Conservation (phyloP, 805 yeast species). For the Groenewaldozyma tartarivorans region DNA sequence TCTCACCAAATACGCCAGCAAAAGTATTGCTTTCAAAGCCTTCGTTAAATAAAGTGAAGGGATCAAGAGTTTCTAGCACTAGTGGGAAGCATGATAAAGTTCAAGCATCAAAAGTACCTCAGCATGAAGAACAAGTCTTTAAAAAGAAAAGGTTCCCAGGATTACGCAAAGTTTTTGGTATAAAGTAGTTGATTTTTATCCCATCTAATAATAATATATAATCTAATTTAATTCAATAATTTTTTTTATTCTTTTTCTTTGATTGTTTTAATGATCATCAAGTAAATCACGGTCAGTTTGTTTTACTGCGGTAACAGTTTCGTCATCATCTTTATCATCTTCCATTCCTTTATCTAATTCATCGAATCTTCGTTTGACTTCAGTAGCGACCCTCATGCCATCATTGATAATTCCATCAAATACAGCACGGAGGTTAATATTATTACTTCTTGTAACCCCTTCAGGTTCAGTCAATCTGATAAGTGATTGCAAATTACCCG, state of each 20-base stretch:
- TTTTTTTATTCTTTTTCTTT: constrained; percentile 1
- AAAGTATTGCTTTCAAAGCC: constrained; percentile 16
- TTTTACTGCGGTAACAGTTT: constrained; percentile 20
- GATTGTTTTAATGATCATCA: constrained; percentile 15
- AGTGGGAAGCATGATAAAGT: neutral
- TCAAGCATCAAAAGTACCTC: neutral
- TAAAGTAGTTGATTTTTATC: constrained; percentile 6
- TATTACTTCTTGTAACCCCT: neutral
- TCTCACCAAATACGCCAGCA: constrained; percentile 24
- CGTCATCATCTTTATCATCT: constrained; percentile 26
- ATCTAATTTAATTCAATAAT: neutral
- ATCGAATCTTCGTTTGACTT: constrained; percentile 82
- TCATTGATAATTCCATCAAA: constrained; percentile 87
- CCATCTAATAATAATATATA: neutral
- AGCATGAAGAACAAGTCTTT: constrained; percentile 4
- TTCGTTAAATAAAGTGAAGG: too few species aligned
- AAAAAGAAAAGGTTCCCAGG: constrained; percentile 19
- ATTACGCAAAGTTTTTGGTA: constrained; percentile 14
- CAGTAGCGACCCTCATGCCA: constrained; percentile 83
- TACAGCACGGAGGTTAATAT: constrained; percentile 59
- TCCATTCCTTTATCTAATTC: constrained; percentile 25
- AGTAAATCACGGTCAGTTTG: constrained; percentile 27
- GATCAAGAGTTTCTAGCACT: neutral
- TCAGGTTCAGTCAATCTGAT: constrained; percentile 47
- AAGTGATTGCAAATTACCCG: constrained; percentile 55